Evolutionary conservation across 371 early-diverging fungal genomes (phyloP), one percentile per base, ranked within the genome.

Genomic region (Nematocida ironsii): DNA sequence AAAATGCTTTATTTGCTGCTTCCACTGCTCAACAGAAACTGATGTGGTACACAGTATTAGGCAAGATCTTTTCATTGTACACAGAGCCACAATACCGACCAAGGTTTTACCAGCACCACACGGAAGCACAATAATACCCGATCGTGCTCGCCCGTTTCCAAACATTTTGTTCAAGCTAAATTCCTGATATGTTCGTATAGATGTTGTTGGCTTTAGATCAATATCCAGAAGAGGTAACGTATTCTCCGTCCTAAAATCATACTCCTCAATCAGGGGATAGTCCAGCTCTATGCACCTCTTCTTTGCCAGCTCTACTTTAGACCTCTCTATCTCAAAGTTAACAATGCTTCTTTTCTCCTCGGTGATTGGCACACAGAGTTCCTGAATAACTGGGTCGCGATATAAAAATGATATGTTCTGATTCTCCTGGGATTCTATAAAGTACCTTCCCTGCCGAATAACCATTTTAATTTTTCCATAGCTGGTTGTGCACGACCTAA

Each of bases 71-170:
- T 94, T 95, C 83, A 98, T 92, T 0, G 99, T 97, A 85, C 94
- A 95, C 0, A 97, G 94, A 0, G 99, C 99, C 6, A 98, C 96
- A 67, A 98, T 95, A 4, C 99, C 99, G 0, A 98, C 99, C 50
- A 98, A 89, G 1, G 99, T 98, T 87, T 98, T 98, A 60, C 99
- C 99, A 16, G 95, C 94, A 58, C 99, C 99, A 85, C 97, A 96
- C 0, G 98, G 98, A 72, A 98, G 88, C 72, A 98, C 99, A 86
- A 97, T 96, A 83, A 98, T 96, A n/a, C 99, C 99, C 25, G 94
- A 93, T 58, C 98, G 87, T 18, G 97, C 98, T 71, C 98, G 90
- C 4, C 94, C 89, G 83, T 95, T 96, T 72, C 97, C 95, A 92
- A 99, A 98, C 97, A 98, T 97, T 86, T 98, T 98, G 86, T 92